Evolutionary conservation across 1,284 basidiomycete species (phyloP).

Genomic region (Ustilago curta): DNA sequence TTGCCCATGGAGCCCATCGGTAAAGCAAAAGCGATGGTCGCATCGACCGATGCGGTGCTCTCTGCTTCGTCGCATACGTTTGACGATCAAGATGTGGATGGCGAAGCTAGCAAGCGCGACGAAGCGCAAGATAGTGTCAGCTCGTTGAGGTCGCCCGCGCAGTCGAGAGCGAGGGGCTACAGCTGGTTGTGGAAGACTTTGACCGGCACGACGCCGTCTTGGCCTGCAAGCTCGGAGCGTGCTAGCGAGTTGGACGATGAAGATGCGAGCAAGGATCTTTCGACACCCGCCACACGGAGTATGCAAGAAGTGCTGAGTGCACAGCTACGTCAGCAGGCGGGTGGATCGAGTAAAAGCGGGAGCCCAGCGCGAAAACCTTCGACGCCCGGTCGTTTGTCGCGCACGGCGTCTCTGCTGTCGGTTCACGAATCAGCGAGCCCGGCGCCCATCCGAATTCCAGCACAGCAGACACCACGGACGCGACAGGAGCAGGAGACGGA

Average conservation of each 20-base stretch:
- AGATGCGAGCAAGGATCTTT: conserved; percentile 10
- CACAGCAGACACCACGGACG: conserved; percentile 35
- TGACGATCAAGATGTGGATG: conserved; percentile 18
- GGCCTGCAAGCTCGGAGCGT: conserved; percentile 7
- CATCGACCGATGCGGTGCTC: conserved; percentile 47
- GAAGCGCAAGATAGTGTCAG: conserved; percentile 34
- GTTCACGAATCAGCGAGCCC: conserved; percentile 46
- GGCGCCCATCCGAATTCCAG: conserved; percentile 58
- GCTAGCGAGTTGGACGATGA: conserved; percentile 8
- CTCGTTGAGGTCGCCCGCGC: conserved; percentile 17
- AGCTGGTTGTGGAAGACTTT: conserved; percentile 60
- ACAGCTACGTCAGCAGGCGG: conserved; percentile 44
- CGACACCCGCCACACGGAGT: conserved; percentile 52
- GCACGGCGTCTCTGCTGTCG: conserved; percentile 45
- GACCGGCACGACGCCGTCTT: conserved; percentile 31
- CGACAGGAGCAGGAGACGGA: conserved; percentile 49
- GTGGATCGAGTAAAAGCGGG: conserved; percentile 19
- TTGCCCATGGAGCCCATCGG: conserved; percentile 59
- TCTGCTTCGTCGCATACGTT: conserved; percentile 43
- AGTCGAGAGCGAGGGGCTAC: conserved; percentile 30
- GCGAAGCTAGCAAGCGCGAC: neutral
- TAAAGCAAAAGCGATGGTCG: conserved; percentile 58
- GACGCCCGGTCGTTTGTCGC: conserved; percentile 26
- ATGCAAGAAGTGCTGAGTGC: conserved; percentile 57
- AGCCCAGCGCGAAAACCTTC: conserved; percentile 30